Conservation (phyloP, 2,329 filamentous ascomycete species). For the Aspergillus sp. region DNA sequence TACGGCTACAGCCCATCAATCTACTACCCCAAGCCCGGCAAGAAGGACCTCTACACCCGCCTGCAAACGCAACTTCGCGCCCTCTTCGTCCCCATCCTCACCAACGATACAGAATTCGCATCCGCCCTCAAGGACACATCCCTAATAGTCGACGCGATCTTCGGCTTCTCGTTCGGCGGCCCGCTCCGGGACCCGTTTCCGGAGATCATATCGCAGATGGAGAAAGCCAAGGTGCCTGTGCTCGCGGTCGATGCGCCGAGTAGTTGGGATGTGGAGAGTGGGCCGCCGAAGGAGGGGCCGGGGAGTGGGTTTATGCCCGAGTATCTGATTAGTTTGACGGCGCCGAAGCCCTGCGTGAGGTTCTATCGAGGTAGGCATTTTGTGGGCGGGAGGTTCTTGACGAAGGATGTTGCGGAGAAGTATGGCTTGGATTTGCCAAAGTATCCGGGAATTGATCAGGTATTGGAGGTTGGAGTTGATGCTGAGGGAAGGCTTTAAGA, state of each 20-base stretch:
- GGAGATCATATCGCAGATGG: constrained; percentile 75
- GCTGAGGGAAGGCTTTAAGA: constrained; percentile 40
- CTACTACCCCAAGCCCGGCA: constrained; percentile 91
- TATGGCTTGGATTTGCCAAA: constrained; percentile 82
- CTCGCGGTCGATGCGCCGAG: constrained; percentile 91
- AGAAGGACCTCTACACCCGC: constrained; percentile 80
- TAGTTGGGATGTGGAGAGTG: constrained; percentile 89
- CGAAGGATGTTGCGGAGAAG: constrained; percentile 76
- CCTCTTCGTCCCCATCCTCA: constrained; percentile 74
- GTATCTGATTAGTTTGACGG: constrained; percentile 84
- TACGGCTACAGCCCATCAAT: constrained; percentile 89
- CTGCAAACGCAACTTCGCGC: constrained; percentile 83
- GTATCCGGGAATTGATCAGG: constrained; percentile 86
- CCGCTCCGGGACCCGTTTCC: constrained; percentile 93
- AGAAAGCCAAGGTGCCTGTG: constrained; percentile 74
- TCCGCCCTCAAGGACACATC: constrained; percentile 69
- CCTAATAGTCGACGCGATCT: constrained; percentile 89
- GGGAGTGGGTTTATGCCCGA: constrained; percentile 81
- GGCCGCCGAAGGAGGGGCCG: constrained; percentile 76
- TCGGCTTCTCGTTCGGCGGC: constrained; percentile 92
- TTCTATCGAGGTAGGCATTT: constrained; percentile 89
- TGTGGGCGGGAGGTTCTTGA: constrained; percentile 86
- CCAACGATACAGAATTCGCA: constrained; percentile 71
- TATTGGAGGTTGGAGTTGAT: constrained; percentile 71
- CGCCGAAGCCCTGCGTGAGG: constrained; percentile 86